phyloP scores from a whole-genome alignment of 2,329 filamentous ascomycete species.

The Sphaerulina populicola region DNA sequence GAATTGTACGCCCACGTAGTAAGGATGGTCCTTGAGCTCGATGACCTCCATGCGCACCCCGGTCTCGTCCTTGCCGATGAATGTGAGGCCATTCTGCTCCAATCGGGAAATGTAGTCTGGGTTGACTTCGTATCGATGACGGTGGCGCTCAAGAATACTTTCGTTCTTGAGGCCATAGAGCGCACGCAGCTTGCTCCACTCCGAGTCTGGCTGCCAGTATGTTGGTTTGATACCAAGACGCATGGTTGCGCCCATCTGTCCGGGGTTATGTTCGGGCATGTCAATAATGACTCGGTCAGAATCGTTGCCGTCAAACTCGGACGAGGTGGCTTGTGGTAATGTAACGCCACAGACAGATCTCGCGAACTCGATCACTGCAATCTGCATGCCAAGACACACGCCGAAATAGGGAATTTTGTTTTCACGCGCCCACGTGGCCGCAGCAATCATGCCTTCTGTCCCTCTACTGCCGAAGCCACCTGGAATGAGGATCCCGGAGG shows the following conservation, averaged over 20 bases:
- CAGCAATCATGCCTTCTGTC: constrained; percentile 81
- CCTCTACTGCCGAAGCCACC: constrained; percentile 77
- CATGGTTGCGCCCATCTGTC: constrained; percentile 80
- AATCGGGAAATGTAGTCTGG: constrained; percentile 64
- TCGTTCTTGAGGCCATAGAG: constrained; percentile 54
- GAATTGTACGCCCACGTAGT: constrained; percentile 78
- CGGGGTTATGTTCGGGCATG: constrained; percentile 80
- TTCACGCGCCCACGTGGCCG: constrained; percentile 77
- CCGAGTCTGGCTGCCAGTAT: constrained; percentile 63
- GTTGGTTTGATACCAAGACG: constrained; percentile 67
- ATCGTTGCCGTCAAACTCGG: constrained; percentile 52
- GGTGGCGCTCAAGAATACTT: constrained; percentile 61
- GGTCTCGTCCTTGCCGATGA: constrained; percentile 71
- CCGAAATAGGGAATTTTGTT: constrained; percentile 76
- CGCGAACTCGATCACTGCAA: constrained; percentile 83
- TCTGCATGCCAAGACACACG: constrained; percentile 86
- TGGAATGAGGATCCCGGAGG: constrained; percentile 59
- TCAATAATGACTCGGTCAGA: constrained; percentile 68
- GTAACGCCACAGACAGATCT: constrained; percentile 61
- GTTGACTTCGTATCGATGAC: constrained; percentile 88
- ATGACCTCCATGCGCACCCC: constrained; percentile 75
- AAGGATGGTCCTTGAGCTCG: constrained; percentile 75
- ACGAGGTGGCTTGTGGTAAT: constrained; percentile 45
- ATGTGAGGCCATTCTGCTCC: constrained; percentile 59
- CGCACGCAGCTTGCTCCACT: constrained; percentile 69